Percentiles rank a stretch among this genome's conserved stretches.
phyloP scores from a whole-genome alignment of 371 early-diverging fungal genomes.

The Saksenaea oblongispora region DNA sequence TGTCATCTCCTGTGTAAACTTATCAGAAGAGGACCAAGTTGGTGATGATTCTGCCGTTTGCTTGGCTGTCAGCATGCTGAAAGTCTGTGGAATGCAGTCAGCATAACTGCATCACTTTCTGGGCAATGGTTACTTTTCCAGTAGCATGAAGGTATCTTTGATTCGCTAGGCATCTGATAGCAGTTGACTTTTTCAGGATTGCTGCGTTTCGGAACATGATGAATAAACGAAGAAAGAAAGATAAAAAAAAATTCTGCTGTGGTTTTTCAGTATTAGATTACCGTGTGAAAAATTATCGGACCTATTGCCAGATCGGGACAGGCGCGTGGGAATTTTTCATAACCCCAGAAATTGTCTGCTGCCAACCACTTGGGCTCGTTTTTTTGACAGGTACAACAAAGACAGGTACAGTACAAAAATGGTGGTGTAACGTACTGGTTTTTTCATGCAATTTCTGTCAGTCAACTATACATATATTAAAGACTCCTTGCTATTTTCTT shows the following conservation, averaged over 20 bases:
- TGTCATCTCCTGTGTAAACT: slow-evolving; percentile 14
- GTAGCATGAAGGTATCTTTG: neutral
- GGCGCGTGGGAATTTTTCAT: neutral
- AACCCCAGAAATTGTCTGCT: neutral
- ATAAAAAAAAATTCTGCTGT: neutral
- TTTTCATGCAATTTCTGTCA: no score
- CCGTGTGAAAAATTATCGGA: neutral
- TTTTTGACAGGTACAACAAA: no score
- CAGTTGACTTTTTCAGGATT: neutral
- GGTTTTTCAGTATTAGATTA: neutral
- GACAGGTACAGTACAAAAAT: no score
- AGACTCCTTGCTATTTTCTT: no score
- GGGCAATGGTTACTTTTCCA: neutral
- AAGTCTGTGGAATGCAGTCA: neutral
- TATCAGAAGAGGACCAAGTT: neutral
- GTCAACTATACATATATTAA: no score
- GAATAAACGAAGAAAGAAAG: neutral
- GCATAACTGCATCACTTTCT: neutral
- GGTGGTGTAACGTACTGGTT: no score
- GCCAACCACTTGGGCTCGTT: no score
- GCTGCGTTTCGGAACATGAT: neutral
- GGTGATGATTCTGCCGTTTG: neutral
- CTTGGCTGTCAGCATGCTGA: neutral
- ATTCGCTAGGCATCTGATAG: neutral
- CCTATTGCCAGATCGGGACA: neutral